phyloP scores from a whole-genome alignment of 2,329 filamentous ascomycete species.

The Celoporthe dispersa region DNA sequence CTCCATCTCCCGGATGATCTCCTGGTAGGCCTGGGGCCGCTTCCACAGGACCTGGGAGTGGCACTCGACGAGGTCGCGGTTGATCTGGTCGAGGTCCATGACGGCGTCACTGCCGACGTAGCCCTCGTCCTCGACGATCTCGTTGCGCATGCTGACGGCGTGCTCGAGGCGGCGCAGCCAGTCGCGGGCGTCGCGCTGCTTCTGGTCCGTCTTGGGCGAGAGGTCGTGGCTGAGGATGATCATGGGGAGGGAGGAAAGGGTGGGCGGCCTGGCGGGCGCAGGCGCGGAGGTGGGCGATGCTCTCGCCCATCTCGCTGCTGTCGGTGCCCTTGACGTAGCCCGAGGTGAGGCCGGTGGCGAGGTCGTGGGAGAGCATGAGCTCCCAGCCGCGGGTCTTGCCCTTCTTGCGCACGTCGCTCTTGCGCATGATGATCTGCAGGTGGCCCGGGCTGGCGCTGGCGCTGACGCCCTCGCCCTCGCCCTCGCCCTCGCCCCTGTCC shows the following conservation, averaged over 20 bases:
- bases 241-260: slow-evolving; percentile 61
- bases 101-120: slow-evolving; percentile 54
- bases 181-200: slow-evolving; percentile 65
- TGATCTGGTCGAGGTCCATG: slow-evolving; percentile 63
- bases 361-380: slow-evolving; percentile 63
- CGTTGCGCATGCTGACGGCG: slow-evolving; percentile 63
- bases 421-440: slow-evolving; percentile 66
- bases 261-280: slow-evolving; percentile 58
- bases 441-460: slow-evolving; percentile 45
- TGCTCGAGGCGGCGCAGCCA: slow-evolving; percentile 66
- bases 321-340: slow-evolving; percentile 66
- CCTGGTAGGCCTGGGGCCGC: slow-evolving; percentile 63
- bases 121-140: slow-evolving; percentile 59
- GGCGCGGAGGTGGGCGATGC: slow-evolving; percentile 54
- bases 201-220: slow-evolving; percentile 59
- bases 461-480: too few species aligned
- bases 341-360: slow-evolving; percentile 59
- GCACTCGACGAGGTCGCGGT: slow-evolving; percentile 66
- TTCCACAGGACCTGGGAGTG: slow-evolving; percentile 67
- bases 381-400: slow-evolving; percentile 68
- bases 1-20: slow-evolving; percentile 55
- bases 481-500: slow-evolving; percentile 36
- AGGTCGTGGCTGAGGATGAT: slow-evolving; percentile 65
- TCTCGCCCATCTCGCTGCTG: slow-evolving; percentile 56
- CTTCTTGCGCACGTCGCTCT: slow-evolving; percentile 69